These are phyloP conservation scores for Sclerotiophoma versabilis DNA, from an alignment of 2,329 filamentous ascomycete species.

Conservation along the genomic window DNA sequence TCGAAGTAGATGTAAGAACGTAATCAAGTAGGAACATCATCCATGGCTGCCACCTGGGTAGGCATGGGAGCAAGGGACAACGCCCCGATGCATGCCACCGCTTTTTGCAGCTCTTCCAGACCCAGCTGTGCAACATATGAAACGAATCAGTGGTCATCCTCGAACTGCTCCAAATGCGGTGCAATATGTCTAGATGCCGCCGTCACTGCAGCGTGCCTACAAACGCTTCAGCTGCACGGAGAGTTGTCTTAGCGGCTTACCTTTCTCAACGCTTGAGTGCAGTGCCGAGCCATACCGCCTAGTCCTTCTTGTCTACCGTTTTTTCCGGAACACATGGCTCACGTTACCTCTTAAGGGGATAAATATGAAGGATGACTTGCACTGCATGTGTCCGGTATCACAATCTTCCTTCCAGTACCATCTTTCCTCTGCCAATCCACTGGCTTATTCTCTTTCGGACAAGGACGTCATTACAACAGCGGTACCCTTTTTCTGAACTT, in stretches of 20 bases:
- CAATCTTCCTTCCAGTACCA: constrained; percentile 24
- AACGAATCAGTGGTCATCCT: constrained; percentile 33
- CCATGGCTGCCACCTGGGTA: constrained; percentile 30
- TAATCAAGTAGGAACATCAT: constrained; percentile 26
- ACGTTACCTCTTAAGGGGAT: constrained; percentile 38
- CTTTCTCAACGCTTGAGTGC: constrained; percentile 24
- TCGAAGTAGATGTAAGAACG: constrained; percentile 18
- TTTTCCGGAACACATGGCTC: constrained; percentile 42
- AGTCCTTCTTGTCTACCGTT: constrained; percentile 28
- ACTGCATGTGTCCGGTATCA: constrained; percentile 46
- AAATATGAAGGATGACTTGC: constrained; percentile 46
- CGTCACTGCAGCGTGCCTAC: constrained; percentile 41
- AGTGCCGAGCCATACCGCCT: constrained; percentile 31
- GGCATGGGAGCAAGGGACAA: constrained; percentile 39
- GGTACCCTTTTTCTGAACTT: constrained; percentile 1
- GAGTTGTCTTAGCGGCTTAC: constrained; percentile 26
- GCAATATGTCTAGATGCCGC: constrained; percentile 42
- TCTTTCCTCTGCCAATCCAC: constrained; percentile 28
- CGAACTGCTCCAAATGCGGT: constrained; percentile 35
- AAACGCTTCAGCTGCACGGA: constrained; percentile 29
- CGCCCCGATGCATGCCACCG: constrained; percentile 43
- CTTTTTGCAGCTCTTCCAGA: constrained; percentile 31
- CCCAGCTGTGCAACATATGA: constrained; percentile 33
- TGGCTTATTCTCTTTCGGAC: constrained; percentile 17
- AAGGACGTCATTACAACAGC: constrained; percentile 14